Conservation (phyloP, 2,329 filamentous ascomycete species). For the Macroventuria anomochaeta region DNA sequence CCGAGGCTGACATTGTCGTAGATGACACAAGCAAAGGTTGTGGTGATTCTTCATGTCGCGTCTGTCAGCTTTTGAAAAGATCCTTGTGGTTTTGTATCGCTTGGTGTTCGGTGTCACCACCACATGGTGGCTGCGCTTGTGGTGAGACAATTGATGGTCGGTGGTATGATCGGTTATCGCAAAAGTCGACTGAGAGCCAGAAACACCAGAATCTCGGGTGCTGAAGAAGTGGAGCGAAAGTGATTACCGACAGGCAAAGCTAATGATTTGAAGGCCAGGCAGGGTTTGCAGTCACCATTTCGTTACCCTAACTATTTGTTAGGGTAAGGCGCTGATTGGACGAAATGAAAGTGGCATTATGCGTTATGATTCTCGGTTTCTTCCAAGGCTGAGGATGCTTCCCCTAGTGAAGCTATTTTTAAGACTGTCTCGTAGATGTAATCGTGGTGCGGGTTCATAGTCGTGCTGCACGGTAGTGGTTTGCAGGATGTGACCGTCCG, state of each 20-base stretch:
- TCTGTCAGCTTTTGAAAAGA: background rate
- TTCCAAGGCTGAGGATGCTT: conserved; percentile 25
- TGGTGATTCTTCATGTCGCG: background rate
- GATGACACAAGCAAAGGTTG: background rate
- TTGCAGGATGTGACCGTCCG: conserved; percentile 24
- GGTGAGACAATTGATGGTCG: background rate
- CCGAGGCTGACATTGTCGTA: background rate
- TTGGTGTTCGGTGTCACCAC: background rate
- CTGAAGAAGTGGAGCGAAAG: background rate
- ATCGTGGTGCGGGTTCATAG: conserved; percentile 23
- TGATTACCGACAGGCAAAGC: background rate
- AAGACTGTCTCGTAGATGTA: conserved; percentile 31
- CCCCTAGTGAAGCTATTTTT: conserved; percentile 28
- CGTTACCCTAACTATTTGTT: background rate
- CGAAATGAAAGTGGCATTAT: background rate
- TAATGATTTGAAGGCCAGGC: no score
- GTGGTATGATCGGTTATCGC: conserved; percentile 4
- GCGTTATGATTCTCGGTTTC: conserved; percentile 2
- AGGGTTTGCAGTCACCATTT: background rate
- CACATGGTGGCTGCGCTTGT: background rate
- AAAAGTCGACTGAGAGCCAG: background rate
- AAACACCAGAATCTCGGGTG: background rate
- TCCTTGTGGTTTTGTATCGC: background rate
- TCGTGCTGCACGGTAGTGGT: conserved; percentile 29
- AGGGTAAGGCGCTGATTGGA: background rate